phyloP scores from a whole-genome alignment of 257 asterid genomes.

The Solanum stenotomum region DNA sequence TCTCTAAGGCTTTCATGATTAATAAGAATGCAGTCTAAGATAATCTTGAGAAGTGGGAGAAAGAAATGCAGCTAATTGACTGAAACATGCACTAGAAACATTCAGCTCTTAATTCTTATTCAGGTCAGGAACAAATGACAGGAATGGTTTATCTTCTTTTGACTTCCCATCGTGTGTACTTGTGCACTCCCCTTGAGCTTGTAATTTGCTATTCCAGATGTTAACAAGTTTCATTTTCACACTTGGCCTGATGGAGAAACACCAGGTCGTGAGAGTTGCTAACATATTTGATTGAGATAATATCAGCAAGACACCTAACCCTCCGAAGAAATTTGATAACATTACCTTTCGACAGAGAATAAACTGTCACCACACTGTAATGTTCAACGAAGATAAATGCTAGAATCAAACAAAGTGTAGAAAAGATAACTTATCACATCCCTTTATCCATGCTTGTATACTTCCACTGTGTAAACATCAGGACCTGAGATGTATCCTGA shows the following conservation, averaged over 20 bases:
- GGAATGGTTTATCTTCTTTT: constrained; percentile 10
- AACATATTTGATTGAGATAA: not conserved
- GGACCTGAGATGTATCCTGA: too few species aligned
- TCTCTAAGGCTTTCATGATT: not conserved
- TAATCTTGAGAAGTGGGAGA: not conserved
- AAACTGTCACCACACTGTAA: constrained; percentile 10
- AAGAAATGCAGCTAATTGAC: not conserved
- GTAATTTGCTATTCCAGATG: not conserved
- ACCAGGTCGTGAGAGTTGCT: too few species aligned
- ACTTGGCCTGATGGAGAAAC: not conserved
- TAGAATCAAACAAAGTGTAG: too few species aligned
- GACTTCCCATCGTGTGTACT: constrained; percentile 4
- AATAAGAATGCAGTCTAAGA: not conserved
- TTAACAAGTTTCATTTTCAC: constrained; percentile 8
- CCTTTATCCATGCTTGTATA: too few species aligned
- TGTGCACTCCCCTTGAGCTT: constrained; percentile 11
- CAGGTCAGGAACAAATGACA: not conserved
- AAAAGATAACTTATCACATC: too few species aligned
- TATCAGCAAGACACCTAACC: not conserved
- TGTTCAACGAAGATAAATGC: too few species aligned
- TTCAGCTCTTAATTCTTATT: not conserved
- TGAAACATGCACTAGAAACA: not conserved
- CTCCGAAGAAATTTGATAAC: not conserved
- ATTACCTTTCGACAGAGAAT: constrained; percentile 7
- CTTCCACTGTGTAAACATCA: too few species aligned